A percentile compares a stretch with the other conserved stretches of the same genome.
Evolutionary conservation across 2,329 filamentous ascomycete species (phyloP).

Genomic region (Dactylonectria macrodidyma): DNA sequence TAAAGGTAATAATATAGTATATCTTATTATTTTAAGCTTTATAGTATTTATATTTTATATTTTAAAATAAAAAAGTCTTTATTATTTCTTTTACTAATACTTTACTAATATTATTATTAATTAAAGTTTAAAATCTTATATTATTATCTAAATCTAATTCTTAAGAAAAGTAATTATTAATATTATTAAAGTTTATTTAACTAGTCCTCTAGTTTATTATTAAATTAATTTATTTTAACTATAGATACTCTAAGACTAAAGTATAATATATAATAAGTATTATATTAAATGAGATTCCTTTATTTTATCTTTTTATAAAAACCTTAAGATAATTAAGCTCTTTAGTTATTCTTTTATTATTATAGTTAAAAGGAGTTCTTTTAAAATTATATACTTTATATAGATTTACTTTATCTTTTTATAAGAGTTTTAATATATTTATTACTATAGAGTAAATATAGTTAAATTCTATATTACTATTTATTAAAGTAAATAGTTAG

Average conservation of each 20-base stretch:
- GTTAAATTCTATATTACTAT: background rate
- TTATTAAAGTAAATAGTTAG: background rate
- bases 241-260: background rate
- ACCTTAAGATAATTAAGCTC: constrained; percentile 4
- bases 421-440: background rate
- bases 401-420: background rate
- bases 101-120: background rate
- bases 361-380: background rate
- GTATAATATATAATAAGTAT: background rate
- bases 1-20: background rate
- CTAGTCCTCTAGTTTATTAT: background rate
- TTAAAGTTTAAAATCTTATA: background rate
- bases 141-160: background rate
- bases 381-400: background rate
- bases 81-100: background rate
- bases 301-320: background rate
- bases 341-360: background rate
- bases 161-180: background rate
- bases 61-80: background rate
- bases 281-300: background rate
- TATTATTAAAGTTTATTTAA: background rate
- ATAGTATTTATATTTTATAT: background rate
- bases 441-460: constrained; percentile 2
- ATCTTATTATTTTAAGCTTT: background rate
- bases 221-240: background rate